These are phyloP conservation scores for Jacaranda mimosifolia DNA, from an alignment of 257 asterid species.

Conservation along the genomic window DNA sequence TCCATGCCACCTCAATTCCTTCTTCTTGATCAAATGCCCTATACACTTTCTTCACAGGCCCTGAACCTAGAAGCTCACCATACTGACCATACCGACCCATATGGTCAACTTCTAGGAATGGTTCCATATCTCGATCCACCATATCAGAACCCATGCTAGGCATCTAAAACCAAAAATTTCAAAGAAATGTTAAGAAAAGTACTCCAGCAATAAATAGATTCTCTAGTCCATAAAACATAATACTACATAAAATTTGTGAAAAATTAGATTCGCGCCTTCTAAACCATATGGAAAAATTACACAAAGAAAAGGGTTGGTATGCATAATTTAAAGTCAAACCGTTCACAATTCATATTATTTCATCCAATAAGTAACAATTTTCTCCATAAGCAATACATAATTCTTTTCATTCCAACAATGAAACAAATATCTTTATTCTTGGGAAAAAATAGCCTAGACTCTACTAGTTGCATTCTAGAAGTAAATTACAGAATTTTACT, in stretches of 20 bases:
- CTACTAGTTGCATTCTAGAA: too few relatives aligned
- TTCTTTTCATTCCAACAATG: too few relatives aligned
- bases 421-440: too few relatives aligned
- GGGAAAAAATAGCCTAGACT: too few relatives aligned
- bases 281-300: too few relatives aligned
- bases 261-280: too few relatives aligned
- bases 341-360: too few relatives aligned
- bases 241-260: neutral
- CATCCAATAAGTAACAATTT: too few relatives aligned
- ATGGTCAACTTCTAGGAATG: slow-evolving; percentile 77
- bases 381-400: too few relatives aligned
- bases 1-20: slow-evolving; percentile 96
- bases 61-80: slow-evolving; percentile 72
- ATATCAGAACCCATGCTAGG: slow-evolving; percentile 42
- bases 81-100: slow-evolving; percentile 66
- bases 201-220: neutral
- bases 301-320: too few relatives aligned
- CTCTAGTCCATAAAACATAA: neutral
- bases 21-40: slow-evolving; percentile 90
- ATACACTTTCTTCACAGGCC: slow-evolving; percentile 83
- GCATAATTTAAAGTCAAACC: too few relatives aligned
- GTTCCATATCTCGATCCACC: slow-evolving; percentile 57
- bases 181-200: neutral
- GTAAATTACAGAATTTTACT: too few relatives aligned
- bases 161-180: slow-evolving; percentile 28